Percentiles rank a stretch among this genome's conserved stretches.
phyloP scores from a whole-genome alignment of 192 early-diverging fungal species.

The Coemansia sp. region DNA sequence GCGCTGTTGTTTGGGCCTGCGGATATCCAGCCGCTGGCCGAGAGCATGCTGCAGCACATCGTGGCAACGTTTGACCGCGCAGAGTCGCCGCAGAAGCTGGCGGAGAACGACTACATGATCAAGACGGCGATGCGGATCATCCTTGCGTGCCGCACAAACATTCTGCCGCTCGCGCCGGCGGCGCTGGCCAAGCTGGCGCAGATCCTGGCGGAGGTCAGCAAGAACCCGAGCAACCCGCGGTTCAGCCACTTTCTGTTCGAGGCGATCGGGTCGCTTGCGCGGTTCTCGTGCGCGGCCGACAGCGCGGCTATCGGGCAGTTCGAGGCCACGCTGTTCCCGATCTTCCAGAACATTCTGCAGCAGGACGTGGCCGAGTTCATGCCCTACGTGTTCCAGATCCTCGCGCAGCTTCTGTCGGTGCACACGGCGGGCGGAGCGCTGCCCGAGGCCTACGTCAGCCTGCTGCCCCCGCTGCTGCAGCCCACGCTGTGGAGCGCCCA shows the following conservation, averaged over 20 bases:
- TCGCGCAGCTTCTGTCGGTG: conserved; percentile 82
- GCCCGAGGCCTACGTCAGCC: conserved; percentile 67
- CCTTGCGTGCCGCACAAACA: conserved; percentile 70
- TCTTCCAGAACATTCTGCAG: conserved; percentile 86
- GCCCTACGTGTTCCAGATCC: conserved; percentile 96
- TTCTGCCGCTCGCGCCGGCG: conserved; percentile 68
- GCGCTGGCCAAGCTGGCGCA: conserved; percentile 73
- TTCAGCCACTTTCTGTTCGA: conserved; percentile 99
- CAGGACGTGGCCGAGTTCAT: conserved; percentile 88
- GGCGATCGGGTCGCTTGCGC: conserved; percentile 79
- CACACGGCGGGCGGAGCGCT: conserved; percentile 63
- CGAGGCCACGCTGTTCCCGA: conserved; percentile 81
- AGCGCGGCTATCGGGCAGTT: conserved; percentile 72
- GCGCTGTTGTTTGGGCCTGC: conserved; percentile 61
- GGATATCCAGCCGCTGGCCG: conserved; percentile 71
- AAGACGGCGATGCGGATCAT: conserved; percentile 87
- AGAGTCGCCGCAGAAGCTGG: conserved; percentile 85
- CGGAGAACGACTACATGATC: conserved; percentile 97
- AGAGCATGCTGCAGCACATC: conserved; percentile 67
- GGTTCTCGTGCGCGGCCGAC: conserved; percentile 78
- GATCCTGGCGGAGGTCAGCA: conserved; percentile 80
- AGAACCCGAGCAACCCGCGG: conserved; percentile 95
- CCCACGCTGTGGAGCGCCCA: conserved; percentile 86
- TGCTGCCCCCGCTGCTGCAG: conserved; percentile 77
- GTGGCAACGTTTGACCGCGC: conserved; percentile 77